Conservation (phyloP, 73 alveolate genomes). For the Symbiodinium natans region DNA sequence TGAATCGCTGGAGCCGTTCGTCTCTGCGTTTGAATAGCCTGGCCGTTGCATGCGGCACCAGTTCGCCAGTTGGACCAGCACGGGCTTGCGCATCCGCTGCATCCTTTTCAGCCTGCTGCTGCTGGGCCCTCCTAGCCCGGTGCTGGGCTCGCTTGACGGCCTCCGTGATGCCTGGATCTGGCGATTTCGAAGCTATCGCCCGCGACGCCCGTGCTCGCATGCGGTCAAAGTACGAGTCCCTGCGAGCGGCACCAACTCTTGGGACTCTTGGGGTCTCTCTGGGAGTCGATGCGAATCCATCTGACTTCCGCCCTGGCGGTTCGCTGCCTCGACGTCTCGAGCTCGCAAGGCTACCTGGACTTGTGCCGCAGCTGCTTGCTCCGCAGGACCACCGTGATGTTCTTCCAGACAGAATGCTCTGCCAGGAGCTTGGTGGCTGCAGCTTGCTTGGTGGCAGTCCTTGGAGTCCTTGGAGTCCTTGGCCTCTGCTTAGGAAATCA, state of each 20-base stretch:
- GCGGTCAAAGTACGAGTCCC: neutral
- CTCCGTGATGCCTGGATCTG: neutral
- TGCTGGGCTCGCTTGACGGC: neutral
- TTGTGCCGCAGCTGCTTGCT: slow-evolving; percentile 10
- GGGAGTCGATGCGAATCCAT: neutral
- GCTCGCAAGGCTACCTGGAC: slow-evolving; percentile 9
- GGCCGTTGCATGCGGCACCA: neutral
- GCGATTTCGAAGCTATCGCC: neutral
- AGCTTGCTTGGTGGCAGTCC: neutral
- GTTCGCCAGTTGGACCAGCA: neutral
- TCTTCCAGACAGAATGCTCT: neutral
- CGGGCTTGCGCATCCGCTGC: neutral
- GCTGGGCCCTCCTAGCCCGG: neutral
- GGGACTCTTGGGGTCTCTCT: neutral
- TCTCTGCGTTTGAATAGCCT: neutral
- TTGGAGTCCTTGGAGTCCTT: no score
- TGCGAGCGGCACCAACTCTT: neutral
- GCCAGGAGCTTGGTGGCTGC: slow-evolving; percentile 29
- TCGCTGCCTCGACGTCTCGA: slow-evolving; percentile 11
- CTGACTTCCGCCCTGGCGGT: slow-evolving; percentile 11
- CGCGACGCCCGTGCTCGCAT: neutral
- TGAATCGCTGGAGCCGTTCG: neutral
- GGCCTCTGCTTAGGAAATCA: no score
- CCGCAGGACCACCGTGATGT: neutral
- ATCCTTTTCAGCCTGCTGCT: neutral